phyloP scores from a whole-genome alignment of 441 rosid species.

The Populus hybrid region DNA sequence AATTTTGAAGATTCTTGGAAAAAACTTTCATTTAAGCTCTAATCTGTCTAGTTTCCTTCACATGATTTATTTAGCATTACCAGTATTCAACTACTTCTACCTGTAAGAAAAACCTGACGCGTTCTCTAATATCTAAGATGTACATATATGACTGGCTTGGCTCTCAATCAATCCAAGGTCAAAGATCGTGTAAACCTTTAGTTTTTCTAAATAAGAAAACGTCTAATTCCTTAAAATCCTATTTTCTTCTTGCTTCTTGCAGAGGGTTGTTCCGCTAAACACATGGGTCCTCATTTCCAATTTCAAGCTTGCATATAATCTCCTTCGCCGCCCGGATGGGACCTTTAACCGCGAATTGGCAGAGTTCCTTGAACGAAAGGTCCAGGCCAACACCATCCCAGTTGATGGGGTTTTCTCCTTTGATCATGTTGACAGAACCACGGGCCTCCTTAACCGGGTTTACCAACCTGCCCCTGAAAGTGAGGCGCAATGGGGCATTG shows the following conservation, averaged over 20 bases:
- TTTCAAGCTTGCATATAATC: constrained; percentile 90
- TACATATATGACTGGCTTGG: constrained; percentile 9
- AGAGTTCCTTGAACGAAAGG: constrained; percentile 90
- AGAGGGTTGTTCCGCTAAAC: constrained; percentile 96
- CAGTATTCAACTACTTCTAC: constrained; percentile 6
- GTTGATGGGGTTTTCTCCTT: constrained; percentile 91
- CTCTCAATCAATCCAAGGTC: background rate
- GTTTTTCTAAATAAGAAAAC: too few relatives aligned
- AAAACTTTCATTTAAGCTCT: constrained; percentile 17
- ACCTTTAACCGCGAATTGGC: constrained; percentile 88
- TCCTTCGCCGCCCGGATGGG: constrained; percentile 30
- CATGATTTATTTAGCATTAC: constrained; percentile 10
- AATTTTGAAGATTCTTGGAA: background rate
- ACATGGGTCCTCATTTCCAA: constrained; percentile 98
- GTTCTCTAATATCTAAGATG: constrained; percentile 13
- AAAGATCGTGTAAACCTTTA: background rate
- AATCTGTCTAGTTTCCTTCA: constrained; percentile 13
- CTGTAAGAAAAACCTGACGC: background rate
- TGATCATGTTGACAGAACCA: constrained; percentile 71
- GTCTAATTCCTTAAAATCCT: background rate
- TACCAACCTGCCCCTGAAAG: constrained; percentile 45
- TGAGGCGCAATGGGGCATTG: constrained; percentile 46
- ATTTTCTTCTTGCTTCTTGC: constrained; percentile 24
- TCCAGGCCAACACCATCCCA: constrained; percentile 72
- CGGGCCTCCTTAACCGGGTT: constrained; percentile 71